A percentile compares a stretch with the other conserved stretches of the same genome.
Evolutionary conservation across 345 rosid genomes (phyloP).

Genomic region (Eucalyptus microcorys): DNA sequence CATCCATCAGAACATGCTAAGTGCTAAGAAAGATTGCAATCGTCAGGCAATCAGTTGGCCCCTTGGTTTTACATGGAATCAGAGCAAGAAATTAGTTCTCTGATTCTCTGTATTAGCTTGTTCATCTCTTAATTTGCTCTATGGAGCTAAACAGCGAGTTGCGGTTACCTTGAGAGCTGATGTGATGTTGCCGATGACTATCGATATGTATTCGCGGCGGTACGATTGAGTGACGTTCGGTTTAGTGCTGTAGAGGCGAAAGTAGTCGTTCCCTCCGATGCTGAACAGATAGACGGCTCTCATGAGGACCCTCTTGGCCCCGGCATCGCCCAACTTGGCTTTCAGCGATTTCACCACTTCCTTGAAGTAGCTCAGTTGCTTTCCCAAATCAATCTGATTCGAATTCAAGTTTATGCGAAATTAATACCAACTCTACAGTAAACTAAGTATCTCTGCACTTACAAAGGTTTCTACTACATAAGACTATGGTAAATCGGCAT

Average conservation of each 20-base stretch:
- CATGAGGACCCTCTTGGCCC: background rate
- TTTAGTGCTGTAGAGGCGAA: background rate
- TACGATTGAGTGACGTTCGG: background rate
- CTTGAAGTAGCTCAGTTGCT: constrained; percentile 2
- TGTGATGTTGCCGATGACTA: constrained; percentile 6
- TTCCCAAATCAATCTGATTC: background rate
- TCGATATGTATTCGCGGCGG: background rate
- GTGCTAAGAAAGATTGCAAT: background rate
- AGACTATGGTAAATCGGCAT: background rate
- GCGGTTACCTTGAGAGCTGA: background rate
- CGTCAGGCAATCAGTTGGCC: background rate
- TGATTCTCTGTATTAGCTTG: background rate
- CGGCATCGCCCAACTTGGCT: background rate
- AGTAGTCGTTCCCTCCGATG: constrained; percentile 6
- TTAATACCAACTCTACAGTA: background rate
- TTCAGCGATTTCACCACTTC: background rate
- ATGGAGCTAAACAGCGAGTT: background rate
- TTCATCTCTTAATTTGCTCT: background rate
- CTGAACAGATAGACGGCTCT: constrained; percentile 5
- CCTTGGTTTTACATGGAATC: background rate
- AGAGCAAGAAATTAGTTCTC: background rate
- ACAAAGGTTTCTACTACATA: background rate
- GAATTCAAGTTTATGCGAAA: background rate
- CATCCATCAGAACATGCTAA: background rate
- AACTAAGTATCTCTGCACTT: background rate